Base-by-base conservation (phyloP, 129 eudicot species). In the Chrysanthemum makinoi region DNA sequence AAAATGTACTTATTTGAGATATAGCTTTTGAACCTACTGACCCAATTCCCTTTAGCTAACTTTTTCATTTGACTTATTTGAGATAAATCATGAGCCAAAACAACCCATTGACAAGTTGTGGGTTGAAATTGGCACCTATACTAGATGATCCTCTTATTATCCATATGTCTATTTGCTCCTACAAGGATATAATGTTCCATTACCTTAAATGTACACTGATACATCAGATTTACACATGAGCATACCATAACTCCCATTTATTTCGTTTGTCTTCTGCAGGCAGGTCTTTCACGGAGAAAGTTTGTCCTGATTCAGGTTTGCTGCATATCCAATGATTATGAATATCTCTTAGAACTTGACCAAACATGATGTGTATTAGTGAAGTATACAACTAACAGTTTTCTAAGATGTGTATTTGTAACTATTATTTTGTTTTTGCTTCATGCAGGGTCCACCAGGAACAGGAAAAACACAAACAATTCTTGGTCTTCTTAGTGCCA, bases 381-480 rank as follows among this genome's bases (percentile, higher is more conserved):
- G 46, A 35, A 70, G 54, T 20, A 57, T 71, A 46, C 14, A 71
- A 24, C 18, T 1, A 28, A 61, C 66, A 28, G 11, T 61, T 10
- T 11, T 39, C 17, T 10, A 6, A 14, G 19, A 65, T 56, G 53
- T 51, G 65, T 62, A 20, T 71, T 50, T 71, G 3, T 26, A 65
- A 69, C 35, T 19, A 20, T 65, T 73, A 77, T 57, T 33, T 28
- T 54, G 11, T 52, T 52, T 52, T 13, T 73, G 57, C 49, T 68
- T 71, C 48, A 69, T 79, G 3, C 65, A 94, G 98, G 98, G 98
- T 43, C 98, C 98, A 17, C 98, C 98, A 14, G 98, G 98, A 68
- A 94, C 98, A 7, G 98, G 98, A 72, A 94, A 94, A 82, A 94
- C 98, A 47, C 98, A 94, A 79, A 94, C 98, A 77, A 94, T 94